These are phyloP conservation scores for Psilocybe azurescens DNA, from an alignment of 768 basidiomycete genomes.

Conservation along the genomic window DNA sequence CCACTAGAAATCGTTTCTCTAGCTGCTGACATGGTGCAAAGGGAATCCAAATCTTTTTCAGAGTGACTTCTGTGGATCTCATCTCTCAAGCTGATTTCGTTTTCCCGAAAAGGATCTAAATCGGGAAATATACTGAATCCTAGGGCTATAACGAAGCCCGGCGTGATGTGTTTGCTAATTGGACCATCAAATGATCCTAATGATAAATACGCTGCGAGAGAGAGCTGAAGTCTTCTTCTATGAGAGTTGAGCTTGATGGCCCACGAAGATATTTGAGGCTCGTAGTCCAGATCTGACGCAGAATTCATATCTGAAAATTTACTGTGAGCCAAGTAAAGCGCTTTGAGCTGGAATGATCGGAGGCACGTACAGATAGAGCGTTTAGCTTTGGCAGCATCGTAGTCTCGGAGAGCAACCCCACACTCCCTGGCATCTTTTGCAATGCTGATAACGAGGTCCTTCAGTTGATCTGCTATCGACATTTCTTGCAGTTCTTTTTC, in stretches of 20 bases:
- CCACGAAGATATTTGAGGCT: background rate
- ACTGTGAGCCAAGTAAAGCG: too few relatives aligned
- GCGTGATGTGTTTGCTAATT: background rate
- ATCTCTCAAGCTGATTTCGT: too few relatives aligned
- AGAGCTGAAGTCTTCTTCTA: background rate
- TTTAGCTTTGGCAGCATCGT: background rate
- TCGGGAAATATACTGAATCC: background rate
- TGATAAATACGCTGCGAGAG: background rate
- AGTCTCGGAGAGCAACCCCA: conserved; percentile 21
- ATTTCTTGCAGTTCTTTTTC: conserved; percentile 36
- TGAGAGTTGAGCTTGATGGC: background rate
- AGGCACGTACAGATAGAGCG: background rate
- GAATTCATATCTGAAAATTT: background rate
- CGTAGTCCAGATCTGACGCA: background rate
- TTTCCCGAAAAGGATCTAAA: background rate
- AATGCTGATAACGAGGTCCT: conserved; percentile 31
- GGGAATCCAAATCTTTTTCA: too few relatives aligned
- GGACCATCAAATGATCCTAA: background rate
- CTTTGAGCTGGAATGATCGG: background rate
- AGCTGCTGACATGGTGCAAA: too few relatives aligned
- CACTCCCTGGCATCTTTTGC: conserved; percentile 47
- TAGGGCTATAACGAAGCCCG: background rate
- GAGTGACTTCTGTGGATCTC: too few relatives aligned
- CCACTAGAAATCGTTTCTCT: too few relatives aligned
- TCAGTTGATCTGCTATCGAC: conserved; percentile 34